Percentiles rank a stretch among this genome's conserved stretches.
phyloP scores from a whole-genome alignment of 2,329 filamentous ascomycete genomes.

The Ilyonectria robusta region DNA sequence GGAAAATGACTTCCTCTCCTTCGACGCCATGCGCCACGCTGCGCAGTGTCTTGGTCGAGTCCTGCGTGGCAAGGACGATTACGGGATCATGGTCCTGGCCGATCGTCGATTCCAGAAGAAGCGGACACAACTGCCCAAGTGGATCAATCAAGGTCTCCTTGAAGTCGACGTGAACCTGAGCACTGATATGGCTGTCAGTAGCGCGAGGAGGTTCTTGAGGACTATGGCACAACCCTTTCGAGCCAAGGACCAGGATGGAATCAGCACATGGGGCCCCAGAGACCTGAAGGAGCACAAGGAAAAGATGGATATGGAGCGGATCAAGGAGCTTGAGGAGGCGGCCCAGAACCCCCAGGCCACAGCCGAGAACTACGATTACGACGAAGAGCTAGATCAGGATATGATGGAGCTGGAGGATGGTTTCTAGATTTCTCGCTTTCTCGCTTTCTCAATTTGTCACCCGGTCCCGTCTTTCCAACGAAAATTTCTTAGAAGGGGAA shows the following conservation, averaged over 20 bases:
- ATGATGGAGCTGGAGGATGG: conserved; percentile 68
- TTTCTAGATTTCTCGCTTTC: conserved; percentile 41
- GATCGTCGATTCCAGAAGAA: conserved; percentile 96
- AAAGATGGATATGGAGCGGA: conserved; percentile 78
- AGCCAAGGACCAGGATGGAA: conserved; percentile 87
- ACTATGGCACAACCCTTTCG: conserved; percentile 94
- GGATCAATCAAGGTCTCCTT: conserved; percentile 91
- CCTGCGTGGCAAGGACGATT: conserved; percentile 95
- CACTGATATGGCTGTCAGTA: conserved; percentile 94
- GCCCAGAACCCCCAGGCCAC: conserved; percentile 44
- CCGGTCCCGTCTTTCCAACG: neutral
- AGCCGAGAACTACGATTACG: conserved; percentile 61
- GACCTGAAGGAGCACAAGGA: conserved; percentile 85
- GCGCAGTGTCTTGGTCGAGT: conserved; percentile 97
- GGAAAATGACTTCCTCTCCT: conserved; percentile 97
- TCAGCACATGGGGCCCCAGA: conserved; percentile 89
- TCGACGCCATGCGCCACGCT: conserved; percentile 99
- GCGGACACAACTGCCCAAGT: conserved; percentile 90
- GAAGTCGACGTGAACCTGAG: conserved; percentile 91
- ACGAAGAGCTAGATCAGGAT: conserved; percentile 66
- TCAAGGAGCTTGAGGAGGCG: conserved; percentile 71
- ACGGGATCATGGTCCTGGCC: conserved; percentile 99
- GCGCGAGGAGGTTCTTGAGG: conserved; percentile 89
- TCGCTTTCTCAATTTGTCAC: conserved; percentile 44
- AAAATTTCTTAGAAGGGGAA: conserved; percentile 9